phyloP scores from a whole-genome alignment of 1,139 yeast genomes.

The Blastobotrys aristatus region DNA sequence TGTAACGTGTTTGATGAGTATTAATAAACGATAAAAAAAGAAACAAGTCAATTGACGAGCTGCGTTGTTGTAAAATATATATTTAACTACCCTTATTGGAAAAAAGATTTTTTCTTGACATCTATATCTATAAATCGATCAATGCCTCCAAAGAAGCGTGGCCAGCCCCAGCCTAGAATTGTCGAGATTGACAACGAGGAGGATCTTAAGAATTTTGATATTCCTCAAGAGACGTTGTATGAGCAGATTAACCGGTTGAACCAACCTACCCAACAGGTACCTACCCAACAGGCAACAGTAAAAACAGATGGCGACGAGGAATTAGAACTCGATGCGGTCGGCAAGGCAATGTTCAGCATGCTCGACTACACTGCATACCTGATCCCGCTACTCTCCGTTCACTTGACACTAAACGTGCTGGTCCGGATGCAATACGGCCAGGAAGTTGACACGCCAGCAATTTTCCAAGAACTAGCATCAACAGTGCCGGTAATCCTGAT shows the following conservation, averaged over 20 bases:
- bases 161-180: conserved; percentile 18
- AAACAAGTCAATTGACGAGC: too few species aligned
- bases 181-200: conserved; percentile 22
- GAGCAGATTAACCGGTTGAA: conserved; percentile 28
- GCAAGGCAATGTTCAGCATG: conserved; percentile 26
- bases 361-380: conserved; percentile 32
- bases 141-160: background rate
- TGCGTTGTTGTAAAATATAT: background rate
- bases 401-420: conserved; percentile 32
- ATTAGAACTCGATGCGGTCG: conserved; percentile 25
- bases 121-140: background rate
- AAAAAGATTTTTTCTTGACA: background rate
- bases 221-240: conserved; percentile 28
- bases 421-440: conserved; percentile 34
- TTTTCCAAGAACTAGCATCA: conserved; percentile 23
- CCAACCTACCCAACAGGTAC: conserved; percentile 4
- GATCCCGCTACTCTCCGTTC: conserved; percentile 33
- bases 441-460: conserved; percentile 21
- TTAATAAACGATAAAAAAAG: background rate
- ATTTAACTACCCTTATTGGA: background rate
- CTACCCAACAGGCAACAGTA: background rate
- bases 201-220: conserved; percentile 20
- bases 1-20: background rate
- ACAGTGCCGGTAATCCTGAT: conserved; percentile 31
- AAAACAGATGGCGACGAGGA: conserved; percentile 17